Percentiles rank a stretch among this genome's conserved stretches.
Evolutionary conservation across 2,329 filamentous ascomycete species (phyloP).

Genomic region (Ophiognomonia clavigignenti-juglandacearum): DNA sequence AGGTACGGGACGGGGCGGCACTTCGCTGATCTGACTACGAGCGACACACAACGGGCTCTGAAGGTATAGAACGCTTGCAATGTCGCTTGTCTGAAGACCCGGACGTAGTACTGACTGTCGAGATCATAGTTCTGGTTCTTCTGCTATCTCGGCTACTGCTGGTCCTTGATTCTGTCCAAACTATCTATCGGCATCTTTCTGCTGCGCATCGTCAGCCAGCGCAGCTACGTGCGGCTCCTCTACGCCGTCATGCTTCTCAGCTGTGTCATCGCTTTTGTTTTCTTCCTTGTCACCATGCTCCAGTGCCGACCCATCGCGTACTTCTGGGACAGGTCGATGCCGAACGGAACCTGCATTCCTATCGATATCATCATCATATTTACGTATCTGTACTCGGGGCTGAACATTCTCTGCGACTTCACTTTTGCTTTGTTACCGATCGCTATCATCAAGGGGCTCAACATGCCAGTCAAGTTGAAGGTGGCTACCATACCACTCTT

Average conservation of each 20-base stretch:
- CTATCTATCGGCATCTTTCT: conserved; percentile 39
- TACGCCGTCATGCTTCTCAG: conserved; percentile 30
- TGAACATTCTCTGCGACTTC: conserved; percentile 46
- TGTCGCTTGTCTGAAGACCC: not conserved
- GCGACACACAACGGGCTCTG: conserved; percentile 27
- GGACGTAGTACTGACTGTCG: not conserved
- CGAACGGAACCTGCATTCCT: conserved; percentile 32
- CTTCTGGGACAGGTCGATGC: conserved; percentile 32
- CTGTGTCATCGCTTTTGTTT: conserved; percentile 31
- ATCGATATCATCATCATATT: conserved; percentile 43
- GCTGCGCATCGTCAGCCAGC: conserved; percentile 33
- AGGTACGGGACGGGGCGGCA: conserved; percentile 37
- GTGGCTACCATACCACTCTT: conserved; percentile 47
- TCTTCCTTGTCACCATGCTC: conserved; percentile 37
- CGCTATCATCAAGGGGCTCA: conserved; percentile 48
- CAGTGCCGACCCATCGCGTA: conserved; percentile 35
- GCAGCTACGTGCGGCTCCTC: conserved; percentile 29
- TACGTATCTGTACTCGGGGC: conserved; percentile 46
- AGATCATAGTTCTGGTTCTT: conserved; percentile 20
- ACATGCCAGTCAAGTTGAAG: conserved; percentile 50
- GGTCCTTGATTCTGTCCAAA: conserved; percentile 28
- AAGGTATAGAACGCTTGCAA: conserved; percentile 25
- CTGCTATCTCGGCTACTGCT: conserved; percentile 19
- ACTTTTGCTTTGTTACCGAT: conserved; percentile 47
- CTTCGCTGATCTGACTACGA: conserved; percentile 23